phyloP scores from a whole-genome alignment of 805 yeast species.

The Wickerhamiella sorbophila region DNA sequence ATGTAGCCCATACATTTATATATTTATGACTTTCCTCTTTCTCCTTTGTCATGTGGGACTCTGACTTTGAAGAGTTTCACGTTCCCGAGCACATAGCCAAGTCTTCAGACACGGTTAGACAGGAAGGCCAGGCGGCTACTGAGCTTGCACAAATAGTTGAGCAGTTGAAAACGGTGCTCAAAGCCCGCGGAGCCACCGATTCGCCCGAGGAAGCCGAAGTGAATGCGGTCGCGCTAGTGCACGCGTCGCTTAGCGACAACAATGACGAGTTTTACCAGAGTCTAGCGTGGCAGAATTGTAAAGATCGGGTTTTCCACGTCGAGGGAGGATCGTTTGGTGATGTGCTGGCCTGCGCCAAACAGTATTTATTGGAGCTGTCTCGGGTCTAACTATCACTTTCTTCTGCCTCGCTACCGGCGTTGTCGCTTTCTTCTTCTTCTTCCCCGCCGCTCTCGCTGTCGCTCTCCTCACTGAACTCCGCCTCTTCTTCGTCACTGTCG shows the following conservation, averaged over 20 bases:
- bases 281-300: conserved; percentile 13
- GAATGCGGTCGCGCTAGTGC: conserved; percentile 22
- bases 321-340: conserved; percentile 13
- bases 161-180: conserved; percentile 9
- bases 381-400: conserved; percentile 15
- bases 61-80: conserved; percentile 2
- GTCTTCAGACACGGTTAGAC: conserved; percentile 11
- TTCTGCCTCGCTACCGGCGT: conserved; percentile 2
- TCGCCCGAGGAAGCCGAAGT: conserved; percentile 6
- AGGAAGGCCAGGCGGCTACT: conserved; percentile 17
- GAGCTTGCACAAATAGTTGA: conserved; percentile 14
- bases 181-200: not conserved
- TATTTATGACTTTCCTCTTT: too few species aligned
- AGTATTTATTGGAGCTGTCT: conserved; percentile 8
- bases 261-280: conserved; percentile 15
- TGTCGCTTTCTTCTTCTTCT: conserved; percentile 4
- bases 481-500: conserved; percentile 15
- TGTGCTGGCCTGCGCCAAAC: conserved; percentile 11
- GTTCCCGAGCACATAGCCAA: conserved; percentile 8
- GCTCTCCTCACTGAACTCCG: conserved; percentile 14
- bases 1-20: too few species aligned
- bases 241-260: conserved; percentile 17
- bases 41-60: conserved; percentile 4
- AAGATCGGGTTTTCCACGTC: conserved; percentile 5
- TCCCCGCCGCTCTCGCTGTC: conserved; percentile 10